Percentiles rank a stretch among this genome's conserved stretches.
Evolutionary conservation across 2,329 filamentous ascomycete genomes (phyloP).

Genomic region (Cladosporium oxysporum): DNA sequence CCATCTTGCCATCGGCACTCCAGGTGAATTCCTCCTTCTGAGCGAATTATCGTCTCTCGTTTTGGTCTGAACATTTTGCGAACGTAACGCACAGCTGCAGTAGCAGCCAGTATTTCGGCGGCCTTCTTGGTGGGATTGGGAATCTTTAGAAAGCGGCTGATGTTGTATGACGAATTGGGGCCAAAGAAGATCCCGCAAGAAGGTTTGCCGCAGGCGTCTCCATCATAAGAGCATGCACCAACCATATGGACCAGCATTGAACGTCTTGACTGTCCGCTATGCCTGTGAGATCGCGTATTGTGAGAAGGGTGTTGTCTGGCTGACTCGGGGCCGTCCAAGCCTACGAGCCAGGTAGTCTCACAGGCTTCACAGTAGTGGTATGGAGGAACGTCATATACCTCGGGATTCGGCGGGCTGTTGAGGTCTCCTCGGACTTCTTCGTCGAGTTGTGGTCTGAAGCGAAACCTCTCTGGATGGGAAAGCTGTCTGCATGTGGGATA

Average conservation of each 20-base stretch:
- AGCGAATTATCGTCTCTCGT: not conserved
- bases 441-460: too few species aligned
- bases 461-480: too few species aligned
- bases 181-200: not conserved
- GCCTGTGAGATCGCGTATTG: not conserved
- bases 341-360: not conserved
- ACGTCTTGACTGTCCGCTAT: not conserved
- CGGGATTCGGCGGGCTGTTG: too few species aligned
- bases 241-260: not conserved
- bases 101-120: not conserved
- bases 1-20: not conserved
- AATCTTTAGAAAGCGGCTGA: not conserved
- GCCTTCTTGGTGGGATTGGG: not conserved
- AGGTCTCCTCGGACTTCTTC: too few species aligned
- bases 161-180: not conserved
- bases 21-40: not conserved
- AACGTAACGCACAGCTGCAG: not conserved
- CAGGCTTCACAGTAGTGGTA: too few species aligned
- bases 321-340: not conserved
- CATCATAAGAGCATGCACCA: not conserved
- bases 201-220: not conserved
- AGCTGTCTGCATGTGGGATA: too few species aligned
- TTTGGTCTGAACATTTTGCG: not conserved
- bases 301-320: not conserved
- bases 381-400: too few species aligned